phyloP scores from a whole-genome alignment of 2,329 filamentous ascomycete genomes.

The Aureobasidium sp. region DNA sequence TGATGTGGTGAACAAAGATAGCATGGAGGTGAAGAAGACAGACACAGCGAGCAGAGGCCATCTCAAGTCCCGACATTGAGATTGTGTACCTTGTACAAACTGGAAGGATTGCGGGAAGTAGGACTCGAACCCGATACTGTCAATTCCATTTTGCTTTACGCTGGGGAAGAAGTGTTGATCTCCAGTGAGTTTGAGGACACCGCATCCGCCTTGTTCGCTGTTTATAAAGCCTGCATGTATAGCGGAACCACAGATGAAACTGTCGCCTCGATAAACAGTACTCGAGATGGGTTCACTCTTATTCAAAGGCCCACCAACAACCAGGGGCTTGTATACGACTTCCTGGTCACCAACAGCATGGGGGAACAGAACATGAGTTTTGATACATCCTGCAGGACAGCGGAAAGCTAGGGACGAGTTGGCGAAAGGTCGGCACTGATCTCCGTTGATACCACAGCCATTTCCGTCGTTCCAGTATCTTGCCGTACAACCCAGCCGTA shows the following conservation, averaged over 20 bases:
- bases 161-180: constrained; percentile 54
- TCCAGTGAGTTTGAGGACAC: constrained; percentile 67
- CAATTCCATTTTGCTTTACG: constrained; percentile 63
- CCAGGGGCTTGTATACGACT: constrained; percentile 45
- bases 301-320: constrained; percentile 44
- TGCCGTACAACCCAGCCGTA: constrained; percentile 56
- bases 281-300: constrained; percentile 29
- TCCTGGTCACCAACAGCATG: constrained; percentile 65
- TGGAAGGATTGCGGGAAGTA: constrained; percentile 83
- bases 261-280: constrained; percentile 76
- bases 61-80: constrained; percentile 65
- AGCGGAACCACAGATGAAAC: constrained; percentile 75
- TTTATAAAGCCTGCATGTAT: constrained; percentile 75
- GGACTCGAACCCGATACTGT: constrained; percentile 70
- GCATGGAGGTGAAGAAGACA: constrained; percentile 63
- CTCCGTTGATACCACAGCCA: constrained; percentile 64
- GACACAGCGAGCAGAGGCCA: constrained; percentile 82
- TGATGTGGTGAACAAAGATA: constrained; percentile 75
- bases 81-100: constrained; percentile 58
- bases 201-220: constrained; percentile 67
- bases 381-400: constrained; percentile 64
- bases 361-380: constrained; percentile 58
- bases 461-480: constrained; percentile 65
- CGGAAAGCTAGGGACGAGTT: constrained; percentile 63
- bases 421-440: constrained; percentile 65